phyloP scores from a whole-genome alignment of 805 yeast genomes.

The Zygosaccharomyces bailii region DNA sequence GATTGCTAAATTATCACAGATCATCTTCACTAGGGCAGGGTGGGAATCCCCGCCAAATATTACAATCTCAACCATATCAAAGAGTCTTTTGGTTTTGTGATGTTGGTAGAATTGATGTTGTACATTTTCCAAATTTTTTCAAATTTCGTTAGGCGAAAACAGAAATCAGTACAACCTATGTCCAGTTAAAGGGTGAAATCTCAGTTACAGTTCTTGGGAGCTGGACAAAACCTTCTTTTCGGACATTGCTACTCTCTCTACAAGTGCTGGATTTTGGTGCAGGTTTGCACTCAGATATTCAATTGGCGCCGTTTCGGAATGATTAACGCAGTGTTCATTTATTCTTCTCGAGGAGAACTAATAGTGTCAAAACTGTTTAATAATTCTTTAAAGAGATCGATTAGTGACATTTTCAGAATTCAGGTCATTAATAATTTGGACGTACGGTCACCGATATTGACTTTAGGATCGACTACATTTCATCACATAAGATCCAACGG shows the following conservation, averaged over 20 bases:
- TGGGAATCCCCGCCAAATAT: slow-evolving; percentile 91
- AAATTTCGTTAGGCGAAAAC: not conserved
- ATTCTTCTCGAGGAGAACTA: slow-evolving; percentile 78
- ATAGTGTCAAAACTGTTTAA: slow-evolving; percentile 69
- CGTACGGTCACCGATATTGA: slow-evolving; percentile 67
- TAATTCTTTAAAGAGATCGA: slow-evolving; percentile 72
- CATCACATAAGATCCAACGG: slow-evolving; percentile 61
- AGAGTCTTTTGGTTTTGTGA: slow-evolving; percentile 2
- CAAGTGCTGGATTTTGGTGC: not conserved
- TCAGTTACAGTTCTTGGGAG: too few species aligned
- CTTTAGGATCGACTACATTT: slow-evolving; percentile 90
- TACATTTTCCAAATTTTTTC: slow-evolving; percentile 4
- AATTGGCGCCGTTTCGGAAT: slow-evolving; percentile 35
- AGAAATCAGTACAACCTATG: not conserved
- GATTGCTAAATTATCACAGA: slow-evolving; percentile 74
- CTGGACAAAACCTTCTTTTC: too few species aligned
- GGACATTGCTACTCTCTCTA: too few species aligned
- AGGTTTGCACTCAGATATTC: not conserved
- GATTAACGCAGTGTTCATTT: slow-evolving; percentile 82
- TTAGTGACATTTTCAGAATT: slow-evolving; percentile 85
- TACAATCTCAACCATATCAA: slow-evolving; percentile 71
- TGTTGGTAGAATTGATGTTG: too few species aligned
- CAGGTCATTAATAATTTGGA: slow-evolving; percentile 69
- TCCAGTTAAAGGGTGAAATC: too few species aligned
- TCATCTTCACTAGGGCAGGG: slow-evolving; percentile 67